These are phyloP conservation scores for Nannochloris sp. DNA, from an alignment of 139 green algal genomes.

Conservation along the genomic window DNA sequence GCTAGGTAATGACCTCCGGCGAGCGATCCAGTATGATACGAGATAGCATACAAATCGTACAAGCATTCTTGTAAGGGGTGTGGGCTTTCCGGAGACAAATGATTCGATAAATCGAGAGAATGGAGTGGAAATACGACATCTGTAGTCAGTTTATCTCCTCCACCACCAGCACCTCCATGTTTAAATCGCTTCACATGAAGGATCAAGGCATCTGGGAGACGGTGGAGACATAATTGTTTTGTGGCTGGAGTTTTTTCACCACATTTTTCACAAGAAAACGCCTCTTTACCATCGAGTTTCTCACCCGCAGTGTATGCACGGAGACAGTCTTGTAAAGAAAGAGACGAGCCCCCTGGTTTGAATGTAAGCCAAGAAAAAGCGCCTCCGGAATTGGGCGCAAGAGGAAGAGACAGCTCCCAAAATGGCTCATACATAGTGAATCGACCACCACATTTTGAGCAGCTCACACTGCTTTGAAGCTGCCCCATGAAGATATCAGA, in stretches of 20 bases:
- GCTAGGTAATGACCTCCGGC: slow-evolving; percentile 40
- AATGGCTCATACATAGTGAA: slow-evolving; percentile 54
- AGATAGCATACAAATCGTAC: slow-evolving; percentile 47
- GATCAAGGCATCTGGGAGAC: slow-evolving; percentile 37
- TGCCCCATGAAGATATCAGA: slow-evolving; percentile 46
- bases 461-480: slow-evolving; percentile 44
- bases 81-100: slow-evolving; percentile 19
- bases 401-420: slow-evolving; percentile 46
- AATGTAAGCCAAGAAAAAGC: slow-evolving; percentile 20
- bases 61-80: not conserved
- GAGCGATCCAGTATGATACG: slow-evolving; percentile 31
- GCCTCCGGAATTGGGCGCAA: slow-evolving; percentile 22
- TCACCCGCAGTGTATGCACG: slow-evolving; percentile 42
- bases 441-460: slow-evolving; percentile 34
- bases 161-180: not conserved
- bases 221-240: slow-evolving; percentile 46
- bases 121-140: slow-evolving; percentile 40
- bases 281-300: slow-evolving; percentile 37
- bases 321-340: slow-evolving; percentile 45
- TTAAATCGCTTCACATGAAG: slow-evolving; percentile 61
- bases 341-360: not conserved
- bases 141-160: slow-evolving; percentile 41
- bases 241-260: slow-evolving; percentile 32
- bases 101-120: slow-evolving; percentile 21
- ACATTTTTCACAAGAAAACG: slow-evolving; percentile 43